Base-by-base conservation (phyloP, 352 stramenopile species). In the Globisporangium mamillatum region DNA sequence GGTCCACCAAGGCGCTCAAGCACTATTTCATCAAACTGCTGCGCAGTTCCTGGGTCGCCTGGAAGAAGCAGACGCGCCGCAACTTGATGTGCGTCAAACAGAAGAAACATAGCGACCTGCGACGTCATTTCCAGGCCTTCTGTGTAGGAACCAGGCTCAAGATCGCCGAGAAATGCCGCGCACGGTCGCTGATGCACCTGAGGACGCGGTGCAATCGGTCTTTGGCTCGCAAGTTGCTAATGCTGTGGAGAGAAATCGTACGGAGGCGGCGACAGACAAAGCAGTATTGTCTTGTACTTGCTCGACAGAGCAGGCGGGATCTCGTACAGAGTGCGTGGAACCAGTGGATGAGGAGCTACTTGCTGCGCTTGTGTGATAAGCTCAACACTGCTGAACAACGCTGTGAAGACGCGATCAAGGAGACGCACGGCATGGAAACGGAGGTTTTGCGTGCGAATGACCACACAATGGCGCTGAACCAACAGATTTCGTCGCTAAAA, bases 21-120 rank as follows among this genome's bases (percentile, higher is more conserved):
- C 86, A 95, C 68, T 92, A 89, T 46, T 90, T 90, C 52, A 75
- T 84, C 14, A 90, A 89, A 60, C 67, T 94, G 14, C 48, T 93
- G 29, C 83, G 85, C 0, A 57, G 52, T 29, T 79, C 77, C 1
- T 95, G 88, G 88, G 44, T 46, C 29, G 12, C 9, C 16, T 60
- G 55, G 55, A 60, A 67, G 1, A 41, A 55, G 1, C 66, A 77
- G 50, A 85, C 82, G 0, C 70, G 69, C 8, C 24, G 52, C 2
- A 83, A 92, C 57, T 60, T 88, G 9, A 66, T 84, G 32, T 70
- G 29, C 46, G 68, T 79, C 2, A 91, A 78, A 24, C 34, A 73
- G 10, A 77, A 76, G 18, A 94, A 94, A 61, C 75, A 75, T 12
- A 56, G 70, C 0, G 72, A 78, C 25, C 56, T 92, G 12, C 67